Conservation (phyloP, 352 stramenopile genomes). For the Pythium utonaiense region DNA sequence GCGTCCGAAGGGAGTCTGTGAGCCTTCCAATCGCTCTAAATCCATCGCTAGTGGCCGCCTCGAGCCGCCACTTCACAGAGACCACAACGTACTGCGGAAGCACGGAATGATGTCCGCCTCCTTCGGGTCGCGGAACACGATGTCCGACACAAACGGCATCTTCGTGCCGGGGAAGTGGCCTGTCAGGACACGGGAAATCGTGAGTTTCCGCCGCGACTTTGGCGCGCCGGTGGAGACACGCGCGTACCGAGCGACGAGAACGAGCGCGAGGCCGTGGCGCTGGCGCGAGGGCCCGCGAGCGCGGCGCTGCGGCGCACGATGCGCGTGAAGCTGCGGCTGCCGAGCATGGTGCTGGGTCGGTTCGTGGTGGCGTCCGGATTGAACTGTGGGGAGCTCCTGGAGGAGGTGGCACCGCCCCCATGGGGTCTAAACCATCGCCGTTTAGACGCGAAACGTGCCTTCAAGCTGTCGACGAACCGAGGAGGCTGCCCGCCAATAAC, state of each 20-base stretch:
- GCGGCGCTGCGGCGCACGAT: constrained; percentile 17
- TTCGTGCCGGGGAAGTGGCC: constrained; percentile 72
- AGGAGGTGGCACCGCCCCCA: background rate
- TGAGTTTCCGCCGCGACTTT: background rate
- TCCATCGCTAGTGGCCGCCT: constrained; percentile 3
- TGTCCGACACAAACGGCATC: constrained; percentile 86
- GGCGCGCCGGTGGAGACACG: background rate
- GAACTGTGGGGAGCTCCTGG: background rate
- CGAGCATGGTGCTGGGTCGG: constrained; percentile 7
- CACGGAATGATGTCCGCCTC: constrained; percentile 83
- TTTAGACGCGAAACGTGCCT: constrained; percentile 10
- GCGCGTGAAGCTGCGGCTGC: constrained; percentile 11
- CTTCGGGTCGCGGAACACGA: constrained; percentile 87
- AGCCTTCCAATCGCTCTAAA: constrained; percentile 1
- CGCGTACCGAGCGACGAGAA: constrained; percentile 36
- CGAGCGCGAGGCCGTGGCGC: background rate
- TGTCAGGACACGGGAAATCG: constrained; percentile 10
- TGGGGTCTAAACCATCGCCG: too few species aligned
- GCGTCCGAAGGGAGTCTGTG: background rate
- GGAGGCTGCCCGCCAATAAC: background rate
- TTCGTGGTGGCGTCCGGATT: background rate
- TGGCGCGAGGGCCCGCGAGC: constrained; percentile 1
- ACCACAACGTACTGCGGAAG: constrained; percentile 82
- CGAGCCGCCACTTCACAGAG: background rate
- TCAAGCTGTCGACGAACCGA: constrained; percentile 31